A percentile compares a stretch with the other conserved stretches of the same genome.
Conservation (phyloP, 768 basidiomycete species). For the Leccinum sublutescens region DNA sequence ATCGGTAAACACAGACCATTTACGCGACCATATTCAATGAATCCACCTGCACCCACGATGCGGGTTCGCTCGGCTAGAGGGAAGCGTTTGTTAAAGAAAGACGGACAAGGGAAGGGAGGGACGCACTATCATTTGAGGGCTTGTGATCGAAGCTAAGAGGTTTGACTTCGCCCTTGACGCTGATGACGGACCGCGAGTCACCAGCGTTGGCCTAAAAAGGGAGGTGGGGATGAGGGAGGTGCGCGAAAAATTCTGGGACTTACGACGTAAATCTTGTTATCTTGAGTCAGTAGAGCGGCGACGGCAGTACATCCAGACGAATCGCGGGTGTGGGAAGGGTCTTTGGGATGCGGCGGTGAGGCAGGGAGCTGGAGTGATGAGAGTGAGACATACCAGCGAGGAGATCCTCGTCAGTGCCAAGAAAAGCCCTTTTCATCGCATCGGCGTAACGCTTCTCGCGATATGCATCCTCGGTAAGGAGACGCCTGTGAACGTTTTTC, state of each 20-base stretch:
- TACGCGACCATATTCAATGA: slow-evolving; percentile 94
- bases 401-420: slow-evolving; percentile 94
- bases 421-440: slow-evolving; percentile 84
- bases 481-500: slow-evolving; percentile 74
- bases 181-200: slow-evolving; percentile 89
- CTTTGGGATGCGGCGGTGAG: slow-evolving; percentile 38
- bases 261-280: slow-evolving; percentile 79
- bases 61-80: slow-evolving; percentile 74
- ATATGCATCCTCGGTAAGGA: slow-evolving; percentile 72
- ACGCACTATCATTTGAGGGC: slow-evolving; percentile 79
- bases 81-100: slow-evolving; percentile 4
- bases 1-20: slow-evolving; percentile 61
- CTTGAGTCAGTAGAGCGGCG: slow-evolving; percentile 75
- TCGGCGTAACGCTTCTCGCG: slow-evolving; percentile 64
- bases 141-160: slow-evolving; percentile 95
- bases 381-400: slow-evolving; percentile 59
- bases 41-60: slow-evolving; percentile 90
- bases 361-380: background rate
- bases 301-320: slow-evolving; percentile 97
- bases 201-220: slow-evolving; percentile 87
- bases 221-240: slow-evolving; percentile 1
- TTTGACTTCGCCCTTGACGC: slow-evolving; percentile 81
- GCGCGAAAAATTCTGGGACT: slow-evolving; percentile 27
- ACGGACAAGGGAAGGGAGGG: background rate
- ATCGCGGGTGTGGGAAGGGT: slow-evolving; percentile 84